Base-by-base conservation (phyloP, 768 basidiomycete species). In the Boletus subcaerulescens region DNA sequence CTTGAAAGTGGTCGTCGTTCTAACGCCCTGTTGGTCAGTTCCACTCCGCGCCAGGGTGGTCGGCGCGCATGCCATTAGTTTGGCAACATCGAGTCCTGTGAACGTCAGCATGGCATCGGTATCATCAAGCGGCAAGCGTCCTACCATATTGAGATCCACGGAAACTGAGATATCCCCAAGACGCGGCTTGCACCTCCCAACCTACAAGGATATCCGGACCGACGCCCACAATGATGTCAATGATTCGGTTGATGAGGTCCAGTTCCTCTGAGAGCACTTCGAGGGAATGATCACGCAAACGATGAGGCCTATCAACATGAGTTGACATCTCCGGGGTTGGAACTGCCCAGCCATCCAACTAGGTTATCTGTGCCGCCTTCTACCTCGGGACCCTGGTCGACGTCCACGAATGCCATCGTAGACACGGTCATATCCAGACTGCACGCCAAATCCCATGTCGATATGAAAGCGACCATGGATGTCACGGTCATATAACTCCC, bases 121-220 rank as follows among this genome's bases (percentile, higher is more conserved):
- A 5, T 57, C 49, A 36, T 32, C 39, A 48, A 13, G 20, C 33
- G 18, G 26, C 3, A 39, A 26, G 20, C 41, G 40, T 50, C 52
- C 31, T 50, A 89, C 91, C 86, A 56, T 83, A 82, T 4, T 71
- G 67, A 49, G 68, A 68, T 15, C 83, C 88, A 40, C 96, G n/a
- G 20, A 20, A 32, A 95, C 78, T 74, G 1, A 97, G 73, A 69
- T 93, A 98, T 0, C 95, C 95, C 96, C 97, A 99, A 7, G 91
- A 93, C 3, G 80, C 77, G 18, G 76, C 75, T 65, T 97, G 93
- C 13, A 96, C 78, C 56, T 99, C 96, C 92, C 93, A 98, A 15
- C 95, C 97, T 0, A 83, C 79, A 8, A 98, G 64, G 39, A 98
- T 86, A 68, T 99, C 97, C 0, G 97, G 97, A 72, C 98, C 93